phyloP scores from a whole-genome alignment of 2,329 filamentous ascomycete genomes.

The Didymella keratinophila region DNA sequence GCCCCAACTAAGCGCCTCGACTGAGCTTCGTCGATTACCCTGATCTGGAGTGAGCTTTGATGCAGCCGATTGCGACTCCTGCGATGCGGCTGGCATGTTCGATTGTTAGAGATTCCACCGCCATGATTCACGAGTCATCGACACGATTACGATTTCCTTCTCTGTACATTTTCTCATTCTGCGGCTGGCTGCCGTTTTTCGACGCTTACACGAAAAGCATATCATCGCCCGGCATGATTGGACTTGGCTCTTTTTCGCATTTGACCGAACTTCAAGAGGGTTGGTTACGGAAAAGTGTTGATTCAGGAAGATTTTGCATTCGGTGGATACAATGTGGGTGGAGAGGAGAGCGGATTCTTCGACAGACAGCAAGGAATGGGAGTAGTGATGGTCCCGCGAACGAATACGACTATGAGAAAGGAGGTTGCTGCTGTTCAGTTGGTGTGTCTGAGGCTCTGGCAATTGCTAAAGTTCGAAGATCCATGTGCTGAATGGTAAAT shows the following conservation, averaged over 20 bases:
- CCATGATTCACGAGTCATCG: slow-evolving; percentile 43
- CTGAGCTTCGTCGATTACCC: slow-evolving; percentile 38
- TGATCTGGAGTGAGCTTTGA: slow-evolving; percentile 42
- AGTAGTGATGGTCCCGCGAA: slow-evolving; percentile 40
- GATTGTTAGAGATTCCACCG: slow-evolving; percentile 37
- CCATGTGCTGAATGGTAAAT: slow-evolving; percentile 28
- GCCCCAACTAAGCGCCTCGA: slow-evolving; percentile 73
- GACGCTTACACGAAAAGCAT: slow-evolving; percentile 49
- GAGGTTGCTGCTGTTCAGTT: slow-evolving; percentile 31
- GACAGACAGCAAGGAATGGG: slow-evolving; percentile 45
- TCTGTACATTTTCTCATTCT: slow-evolving; percentile 52
- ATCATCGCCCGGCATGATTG: slow-evolving; percentile 49
- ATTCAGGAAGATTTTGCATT: slow-evolving; percentile 47
- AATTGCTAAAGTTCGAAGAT: slow-evolving; percentile 12
- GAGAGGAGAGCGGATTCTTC: slow-evolving; percentile 44
- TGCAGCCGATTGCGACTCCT: slow-evolving; percentile 32
- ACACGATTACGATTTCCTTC: slow-evolving; percentile 50
- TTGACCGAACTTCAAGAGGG: slow-evolving; percentile 45
- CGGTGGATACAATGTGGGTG: slow-evolving; percentile 44
- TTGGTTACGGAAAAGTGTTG: slow-evolving; percentile 47
- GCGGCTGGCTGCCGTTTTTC: slow-evolving; percentile 51
- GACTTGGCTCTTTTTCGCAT: slow-evolving; percentile 46
- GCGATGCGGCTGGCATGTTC: slow-evolving; percentile 34
- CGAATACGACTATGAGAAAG: slow-evolving; percentile 34
- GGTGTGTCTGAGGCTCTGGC: slow-evolving; percentile 20